Evolutionary conservation across 345 rosid genomes (phyloP), one percentile per base, ranked within the genome.

Genomic region (Adansonia digitata): DNA sequence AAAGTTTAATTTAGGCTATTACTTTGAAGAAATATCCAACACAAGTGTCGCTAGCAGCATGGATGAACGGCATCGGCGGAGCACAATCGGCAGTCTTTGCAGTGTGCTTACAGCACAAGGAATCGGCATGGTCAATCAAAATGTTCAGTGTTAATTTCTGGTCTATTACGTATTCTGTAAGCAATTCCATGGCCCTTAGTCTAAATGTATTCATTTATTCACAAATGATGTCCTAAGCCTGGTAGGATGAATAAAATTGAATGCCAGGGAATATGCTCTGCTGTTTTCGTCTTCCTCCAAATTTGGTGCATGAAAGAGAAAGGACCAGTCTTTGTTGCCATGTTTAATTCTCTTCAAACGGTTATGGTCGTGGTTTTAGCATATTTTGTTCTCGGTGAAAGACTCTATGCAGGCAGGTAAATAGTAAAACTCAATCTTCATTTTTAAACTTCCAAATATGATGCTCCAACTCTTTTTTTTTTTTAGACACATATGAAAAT

Each of bases 241-340:
- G 27, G 61, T 29, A 29, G 35, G 51, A 24, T 42, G 67, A 72
- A 55, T 29, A 43, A 43, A 43, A 20, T 27, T 53, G 31, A 57
- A 59, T 64, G 45, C 68, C 87, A 90, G 94, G 94, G 85, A 65
- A 82, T 88, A 81, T 82, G 75, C 59, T 88, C 89, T 11, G 88
- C 91, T 7, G 7, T 84, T 18, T 60, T 77, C 13, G 37, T 85
- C 63, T 82, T 73, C 77, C 1, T 81, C 48, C 90, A 86, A 71
- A 74, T 87, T 7, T 85, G 91, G 92, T 88, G 94, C 88, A 88
- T 88, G 46, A 78, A 81, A 76, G 77, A 60, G 66, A 88, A 78
- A 74, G 94, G 86, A 27, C 88, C 92, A 2, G 91, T 88, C 37
- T 90, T 86, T 56, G 91, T 82, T 20, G 84, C 94, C 80, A 81